These are phyloP conservation scores for Phytophthora crassamura DNA, from an alignment of 352 stramenopile species.

Conservation along the genomic window DNA sequence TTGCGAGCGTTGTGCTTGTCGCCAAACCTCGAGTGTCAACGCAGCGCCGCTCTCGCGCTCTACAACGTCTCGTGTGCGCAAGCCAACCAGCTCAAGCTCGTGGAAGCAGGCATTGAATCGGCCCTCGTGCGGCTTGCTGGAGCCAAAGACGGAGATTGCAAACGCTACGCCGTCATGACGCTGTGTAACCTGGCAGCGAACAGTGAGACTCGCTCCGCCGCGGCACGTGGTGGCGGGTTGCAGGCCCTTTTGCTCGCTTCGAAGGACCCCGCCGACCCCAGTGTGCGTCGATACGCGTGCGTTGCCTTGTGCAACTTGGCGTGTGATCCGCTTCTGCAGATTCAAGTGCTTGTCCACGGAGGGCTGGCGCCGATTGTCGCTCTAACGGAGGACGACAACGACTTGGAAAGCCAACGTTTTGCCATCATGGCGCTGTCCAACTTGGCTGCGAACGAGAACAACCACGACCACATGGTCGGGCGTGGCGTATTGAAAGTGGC, in stretches of 20 bases:
- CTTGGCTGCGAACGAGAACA: conserved; percentile 94
- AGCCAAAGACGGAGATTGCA: conserved; percentile 92
- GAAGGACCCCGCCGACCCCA: conserved; percentile 88
- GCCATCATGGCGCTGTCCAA: conserved; percentile 96
- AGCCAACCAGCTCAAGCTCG: conserved; percentile 91
- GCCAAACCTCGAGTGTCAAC: conserved; percentile 90
- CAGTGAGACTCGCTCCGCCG: conserved; percentile 86
- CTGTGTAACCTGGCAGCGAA: conserved; percentile 96
- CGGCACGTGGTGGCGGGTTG: conserved; percentile 90
- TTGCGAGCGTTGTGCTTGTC: conserved; percentile 85
- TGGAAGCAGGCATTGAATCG: conserved; percentile 88
- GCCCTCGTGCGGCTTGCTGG: conserved; percentile 88
- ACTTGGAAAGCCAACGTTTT: conserved; percentile 90
- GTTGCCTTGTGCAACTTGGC: conserved; percentile 96
- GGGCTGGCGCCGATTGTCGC: conserved; percentile 89
- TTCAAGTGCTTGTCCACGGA: conserved; percentile 94
- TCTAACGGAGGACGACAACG: conserved; percentile 64
- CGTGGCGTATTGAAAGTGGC: conserved; percentile 88
- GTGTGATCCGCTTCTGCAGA: conserved; percentile 90
- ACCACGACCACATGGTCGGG: conserved; percentile 92
- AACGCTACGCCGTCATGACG: conserved; percentile 95
- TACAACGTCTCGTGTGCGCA: conserved; percentile 96
- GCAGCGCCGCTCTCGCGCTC: conserved; percentile 90
- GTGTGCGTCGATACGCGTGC: conserved; percentile 91
- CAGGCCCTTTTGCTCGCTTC: conserved; percentile 90